Evolutionary conservation across 169 alveolate genomes (phyloP).

Genomic region (Plasmodium vivax): DNA sequence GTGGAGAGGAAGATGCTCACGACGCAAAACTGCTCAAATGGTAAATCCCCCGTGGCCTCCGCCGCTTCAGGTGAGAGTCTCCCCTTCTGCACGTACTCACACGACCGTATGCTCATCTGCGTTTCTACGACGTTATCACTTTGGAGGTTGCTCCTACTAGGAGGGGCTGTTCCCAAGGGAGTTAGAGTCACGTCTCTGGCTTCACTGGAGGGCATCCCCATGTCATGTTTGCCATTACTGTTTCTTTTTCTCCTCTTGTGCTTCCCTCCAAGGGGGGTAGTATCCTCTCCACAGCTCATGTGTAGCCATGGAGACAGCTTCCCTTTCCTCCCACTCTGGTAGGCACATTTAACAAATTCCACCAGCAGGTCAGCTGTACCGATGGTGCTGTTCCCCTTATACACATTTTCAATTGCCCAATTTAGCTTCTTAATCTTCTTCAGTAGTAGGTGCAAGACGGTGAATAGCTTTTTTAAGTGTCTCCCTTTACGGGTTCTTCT

Average conservation of each 20-base stretch:
- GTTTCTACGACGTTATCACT: neutral
- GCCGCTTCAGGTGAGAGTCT: neutral
- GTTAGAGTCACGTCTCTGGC: neutral
- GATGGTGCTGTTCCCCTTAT: neutral
- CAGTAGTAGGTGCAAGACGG: constrained; percentile 8
- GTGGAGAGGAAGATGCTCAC: constrained; percentile 30
- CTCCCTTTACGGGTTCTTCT: neutral
- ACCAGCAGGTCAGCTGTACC: neutral
- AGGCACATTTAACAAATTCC: constrained; percentile 5
- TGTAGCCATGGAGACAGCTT: neutral
- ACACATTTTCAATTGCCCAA: constrained; percentile 50
- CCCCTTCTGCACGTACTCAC: constrained; percentile 38
- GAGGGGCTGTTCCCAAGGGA: neutral
- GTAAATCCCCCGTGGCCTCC: neutral
- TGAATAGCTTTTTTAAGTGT: constrained; percentile 26
- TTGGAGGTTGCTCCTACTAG: neutral
- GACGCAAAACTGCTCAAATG: constrained; percentile 37
- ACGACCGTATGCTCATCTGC: constrained; percentile 45
- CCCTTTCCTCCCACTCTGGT: neutral
- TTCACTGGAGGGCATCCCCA: neutral
- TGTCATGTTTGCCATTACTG: neutral
- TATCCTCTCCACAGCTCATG: neutral
- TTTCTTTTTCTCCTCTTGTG: neutral
- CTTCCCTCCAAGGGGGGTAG: neutral
- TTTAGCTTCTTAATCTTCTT: constrained; percentile 43